Percentiles rank a stretch among this genome's conserved stretches.
These are phyloP conservation scores for Ascosphaera apis DNA, from an alignment of 2,329 filamentous ascomycete species.

Conservation along the genomic window DNA sequence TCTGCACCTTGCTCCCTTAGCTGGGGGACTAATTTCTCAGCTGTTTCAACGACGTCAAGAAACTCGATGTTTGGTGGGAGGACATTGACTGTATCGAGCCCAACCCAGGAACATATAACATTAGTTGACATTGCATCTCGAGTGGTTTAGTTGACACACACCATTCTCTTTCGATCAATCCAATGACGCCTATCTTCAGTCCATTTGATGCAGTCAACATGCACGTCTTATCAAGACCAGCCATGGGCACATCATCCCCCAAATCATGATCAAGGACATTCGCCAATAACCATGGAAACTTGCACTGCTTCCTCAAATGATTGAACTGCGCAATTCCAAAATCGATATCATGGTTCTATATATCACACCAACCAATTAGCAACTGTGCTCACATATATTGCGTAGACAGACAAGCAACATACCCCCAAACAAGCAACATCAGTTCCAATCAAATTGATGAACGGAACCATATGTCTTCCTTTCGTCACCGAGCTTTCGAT, in stretches of 20 bases:
- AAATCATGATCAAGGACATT: slow-evolving; percentile 71
- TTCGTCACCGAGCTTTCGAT: slow-evolving; percentile 78
- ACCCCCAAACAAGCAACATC: slow-evolving; percentile 65
- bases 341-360: slow-evolving; percentile 72
- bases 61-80: slow-evolving; percentile 66
- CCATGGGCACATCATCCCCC: slow-evolving; percentile 51
- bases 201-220: slow-evolving; percentile 65
- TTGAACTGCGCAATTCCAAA: slow-evolving; percentile 68
- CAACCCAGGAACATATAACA: slow-evolving; percentile 6
- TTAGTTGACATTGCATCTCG: neutral
- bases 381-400: neutral
- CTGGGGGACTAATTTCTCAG: slow-evolving; percentile 48
- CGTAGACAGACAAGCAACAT: slow-evolving; percentile 15
- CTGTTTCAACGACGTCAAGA: slow-evolving; percentile 53
- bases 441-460: slow-evolving; percentile 56
- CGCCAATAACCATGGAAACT: slow-evolving; percentile 73
- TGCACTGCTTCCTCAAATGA: slow-evolving; percentile 48
- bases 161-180: slow-evolving; percentile 72
- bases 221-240: slow-evolving; percentile 48
- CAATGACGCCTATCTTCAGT: slow-evolving; percentile 65
- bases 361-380: slow-evolving; percentile 3
- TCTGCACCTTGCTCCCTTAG: slow-evolving; percentile 59
- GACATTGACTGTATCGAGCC: slow-evolving; percentile 66
- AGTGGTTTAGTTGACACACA: slow-evolving; percentile 8
- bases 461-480: slow-evolving; percentile 70